Base-by-base conservation (phyloP, 306 rosid genomes). In the Sicyos baderoa region DNA sequence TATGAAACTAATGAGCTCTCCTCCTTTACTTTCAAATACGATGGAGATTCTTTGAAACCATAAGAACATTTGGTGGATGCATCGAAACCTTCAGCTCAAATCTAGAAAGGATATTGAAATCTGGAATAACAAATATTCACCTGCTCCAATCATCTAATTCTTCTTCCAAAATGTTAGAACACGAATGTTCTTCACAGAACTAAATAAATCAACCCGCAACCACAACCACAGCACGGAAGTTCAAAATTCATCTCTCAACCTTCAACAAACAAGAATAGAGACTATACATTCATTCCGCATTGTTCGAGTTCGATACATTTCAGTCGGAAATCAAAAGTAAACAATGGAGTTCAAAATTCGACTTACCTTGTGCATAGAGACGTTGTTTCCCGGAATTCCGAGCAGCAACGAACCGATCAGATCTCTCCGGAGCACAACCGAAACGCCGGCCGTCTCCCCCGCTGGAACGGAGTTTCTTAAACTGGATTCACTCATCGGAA, bases 401-500 rank as follows among this genome's bases (percentile, higher is more conserved):
- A 83, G 83, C 32, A 91, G 94, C 97, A 94, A 91, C 47, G 79
- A 54, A 65, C 89, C 96, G 58, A 87, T 91, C 16, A 91, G 87
- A 76, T 91, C 96, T 60, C 97, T 88, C 75, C 96, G 89, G 78
- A 91, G 96, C 80, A 91, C 95, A 77, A 88, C 84, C 49, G 82
- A 54, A 40, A 80, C 87, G 44, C 85, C 89, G 50, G 74, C 56
- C 80, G 57, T 75, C 45, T 77, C 83, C 10, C 22, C 71, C 8
- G 72, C 44, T 29, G 68, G 22, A 9, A 17, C n/a, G 1, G 68
- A 68, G 27, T 71, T 77, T 54, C 80, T 19, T 21, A 40, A 74
- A 23, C 63, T 56, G 27, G 81, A 84, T 83, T 83, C 83, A 75
- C 88, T 88, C 99, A 86, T 94, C 16, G 90, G 81, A 74, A 27